phyloP scores from a whole-genome alignment of 2,329 filamentous ascomycete genomes.

The Penicillium sp. region DNA sequence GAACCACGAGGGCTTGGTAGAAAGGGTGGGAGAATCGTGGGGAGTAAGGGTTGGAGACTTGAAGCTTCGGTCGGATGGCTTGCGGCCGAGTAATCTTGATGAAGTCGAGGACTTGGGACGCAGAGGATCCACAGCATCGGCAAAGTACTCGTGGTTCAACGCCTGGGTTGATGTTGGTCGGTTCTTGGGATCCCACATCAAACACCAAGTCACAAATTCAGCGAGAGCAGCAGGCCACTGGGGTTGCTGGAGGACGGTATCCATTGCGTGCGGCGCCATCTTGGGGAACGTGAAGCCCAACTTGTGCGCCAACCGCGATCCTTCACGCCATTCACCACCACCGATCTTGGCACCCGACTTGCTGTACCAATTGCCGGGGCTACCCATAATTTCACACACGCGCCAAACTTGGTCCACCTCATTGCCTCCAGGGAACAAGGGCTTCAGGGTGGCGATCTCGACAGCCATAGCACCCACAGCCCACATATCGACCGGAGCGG shows the following conservation, averaged over 20 bases:
- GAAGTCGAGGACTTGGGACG: constrained; percentile 84
- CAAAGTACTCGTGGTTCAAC: constrained; percentile 92
- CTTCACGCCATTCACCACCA: constrained; percentile 96
- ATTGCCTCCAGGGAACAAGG: constrained; percentile 93
- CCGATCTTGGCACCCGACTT: constrained; percentile 83
- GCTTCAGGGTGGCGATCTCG: constrained; percentile 93
- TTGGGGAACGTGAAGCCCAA: constrained; percentile 97
- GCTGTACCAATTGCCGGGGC: constrained; percentile 96
- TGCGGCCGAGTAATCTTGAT: constrained; percentile 76
- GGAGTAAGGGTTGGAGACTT: constrained; percentile 64
- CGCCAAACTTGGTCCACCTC: constrained; percentile 99
- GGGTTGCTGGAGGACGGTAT: constrained; percentile 84
- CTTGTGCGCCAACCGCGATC: constrained; percentile 87
- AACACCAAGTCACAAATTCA: constrained; percentile 95
- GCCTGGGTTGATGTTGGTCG: constrained; percentile 91
- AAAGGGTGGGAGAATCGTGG: constrained; percentile 57
- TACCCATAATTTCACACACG: constrained; percentile 98
- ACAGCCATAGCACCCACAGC: constrained; percentile 98
- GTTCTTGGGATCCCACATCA: constrained; percentile 97
- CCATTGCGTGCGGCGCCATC: constrained; percentile 97
- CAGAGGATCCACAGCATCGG: constrained; percentile 86
- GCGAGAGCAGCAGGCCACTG: constrained; percentile 88
- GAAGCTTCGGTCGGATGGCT: constrained; percentile 78
- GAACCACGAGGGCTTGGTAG: constrained; percentile 93
- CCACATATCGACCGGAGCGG: constrained; percentile 97